Evolutionary conservation across 2,329 filamentous ascomycete genomes (phyloP), one percentile per base, ranked within the genome.

Genomic region (Neoscytalidium dimidiatum): DNA sequence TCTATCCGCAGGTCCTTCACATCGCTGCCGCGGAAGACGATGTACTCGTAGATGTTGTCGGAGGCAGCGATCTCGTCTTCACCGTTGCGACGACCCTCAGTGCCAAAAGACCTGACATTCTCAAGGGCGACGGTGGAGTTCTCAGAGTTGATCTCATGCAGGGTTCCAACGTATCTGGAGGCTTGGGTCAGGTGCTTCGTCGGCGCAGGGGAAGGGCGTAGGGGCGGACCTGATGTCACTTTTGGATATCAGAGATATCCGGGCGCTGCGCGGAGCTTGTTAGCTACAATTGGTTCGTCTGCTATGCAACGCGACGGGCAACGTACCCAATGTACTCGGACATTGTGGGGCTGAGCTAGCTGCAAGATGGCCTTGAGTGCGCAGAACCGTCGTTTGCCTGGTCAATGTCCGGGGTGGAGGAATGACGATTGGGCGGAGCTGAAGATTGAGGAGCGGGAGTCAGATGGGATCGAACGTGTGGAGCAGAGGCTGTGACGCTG

Each of bases 131-230:
- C 96, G 69, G 95, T 98, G 52, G 94, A 96, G 72, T 92, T 91
- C 79, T 97, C 94, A 68, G 94, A 96, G 80, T 97, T 97, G 86
- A 99, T 99, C 79, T 97, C 92, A 82, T 97, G 93, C 61, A 99
- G 88, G 63, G 91, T 94, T 71, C 95, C 95, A 75, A 96, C 92
- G 83, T 98, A 98, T 81, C 94, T 97, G 74, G 66, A 67, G 64
- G 66, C 64, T 21, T 14, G 63, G 43, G 44, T 64, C 33, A 57
- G 65, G 62, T 35, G 64, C 41, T 28, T 8, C 53, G n/a, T 26
- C 13, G 23, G 23, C 38, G 19, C 29, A 44, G 14, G 21, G 53
- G 41, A n/a, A 19, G n/a, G 44, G 31, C n/a, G 28, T 46, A 41
- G 65, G 62, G 68, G 81, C 88, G 75, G 85, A 97, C 92, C 94